A percentile compares a stretch with the other conserved stretches of the same genome.
Evolutionary conservation across 2,329 filamentous ascomycete species (phyloP).

Genomic region (Colletotrichum sansevieriae): DNA sequence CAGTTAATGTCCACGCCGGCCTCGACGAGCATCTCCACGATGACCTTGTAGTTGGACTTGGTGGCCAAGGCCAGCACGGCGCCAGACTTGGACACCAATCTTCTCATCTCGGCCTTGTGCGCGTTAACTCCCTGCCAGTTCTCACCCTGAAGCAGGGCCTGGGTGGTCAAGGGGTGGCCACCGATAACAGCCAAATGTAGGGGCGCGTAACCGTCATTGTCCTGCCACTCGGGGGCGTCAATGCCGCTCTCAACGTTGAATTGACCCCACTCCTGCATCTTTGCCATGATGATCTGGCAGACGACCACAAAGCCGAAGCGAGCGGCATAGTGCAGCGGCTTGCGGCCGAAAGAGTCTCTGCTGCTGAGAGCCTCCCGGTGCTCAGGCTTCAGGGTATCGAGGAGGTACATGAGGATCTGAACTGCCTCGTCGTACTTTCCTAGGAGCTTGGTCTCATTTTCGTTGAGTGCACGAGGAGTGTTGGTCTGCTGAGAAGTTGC

Average conservation of each 20-base stretch:
- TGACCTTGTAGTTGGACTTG: constrained; percentile 86
- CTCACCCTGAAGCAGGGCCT: constrained; percentile 83
- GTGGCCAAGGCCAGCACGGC: constrained; percentile 90
- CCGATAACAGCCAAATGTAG: constrained; percentile 93
- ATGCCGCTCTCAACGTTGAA: constrained; percentile 89
- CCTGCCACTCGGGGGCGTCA: constrained; percentile 90
- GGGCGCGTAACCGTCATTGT: constrained; percentile 90
- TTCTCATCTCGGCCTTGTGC: constrained; percentile 74
- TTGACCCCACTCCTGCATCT: constrained; percentile 90
- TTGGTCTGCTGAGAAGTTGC: constrained; percentile 73
- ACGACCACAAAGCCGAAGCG: constrained; percentile 96
- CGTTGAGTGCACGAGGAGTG: constrained; percentile 71
- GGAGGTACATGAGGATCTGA: constrained; percentile 70
- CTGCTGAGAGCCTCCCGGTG: constrained; percentile 78
- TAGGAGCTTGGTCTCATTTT: constrained; percentile 76
- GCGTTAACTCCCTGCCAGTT: constrained; percentile 77
- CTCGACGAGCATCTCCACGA: constrained; percentile 88
- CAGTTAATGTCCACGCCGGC: constrained; percentile 95
- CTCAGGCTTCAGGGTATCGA: constrained; percentile 75
- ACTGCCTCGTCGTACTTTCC: constrained; percentile 81
- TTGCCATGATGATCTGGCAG: constrained; percentile 86
- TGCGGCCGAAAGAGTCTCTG: constrained; percentile 83
- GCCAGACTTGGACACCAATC: constrained; percentile 83
- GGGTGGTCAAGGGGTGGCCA: constrained; percentile 88
- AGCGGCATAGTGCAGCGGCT: constrained; percentile 92